Conservation (phyloP, 2,329 filamentous ascomycete species). For the Elsinoe fawcettii region DNA sequence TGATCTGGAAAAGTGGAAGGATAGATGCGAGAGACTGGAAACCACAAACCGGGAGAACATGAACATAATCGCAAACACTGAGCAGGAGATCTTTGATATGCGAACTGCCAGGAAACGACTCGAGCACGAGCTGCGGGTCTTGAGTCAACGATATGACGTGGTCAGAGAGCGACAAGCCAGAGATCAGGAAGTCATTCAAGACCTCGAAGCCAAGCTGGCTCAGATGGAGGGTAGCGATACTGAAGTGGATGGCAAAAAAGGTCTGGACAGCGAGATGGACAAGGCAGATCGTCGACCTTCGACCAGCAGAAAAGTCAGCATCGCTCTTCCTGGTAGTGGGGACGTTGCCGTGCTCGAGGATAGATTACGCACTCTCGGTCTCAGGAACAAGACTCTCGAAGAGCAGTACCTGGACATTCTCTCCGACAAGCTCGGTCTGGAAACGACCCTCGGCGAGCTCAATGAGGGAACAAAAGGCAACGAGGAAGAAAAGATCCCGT, state of each 20-base stretch:
- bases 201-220: slow-evolving; percentile 39
- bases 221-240: slow-evolving; percentile 32
- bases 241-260: slow-evolving; percentile 21
- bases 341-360: slow-evolving; percentile 10
- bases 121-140: slow-evolving; percentile 41
- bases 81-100: slow-evolving; percentile 45
- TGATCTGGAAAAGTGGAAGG: slow-evolving; percentile 39
- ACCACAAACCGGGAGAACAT: slow-evolving; percentile 46
- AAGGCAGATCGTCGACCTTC: slow-evolving; percentile 24
- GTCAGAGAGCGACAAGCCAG: slow-evolving; percentile 40
- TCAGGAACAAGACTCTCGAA: slow-evolving; percentile 22
- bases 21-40: slow-evolving; percentile 37
- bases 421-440: slow-evolving; percentile 28
- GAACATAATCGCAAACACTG: slow-evolving; percentile 42
- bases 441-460: slow-evolving; percentile 31
- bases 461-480: slow-evolving; percentile 30
- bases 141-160: slow-evolving; percentile 41
- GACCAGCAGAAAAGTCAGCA: slow-evolving; percentile 19
- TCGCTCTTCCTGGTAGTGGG: neutral
- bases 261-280: slow-evolving; percentile 35
- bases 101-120: slow-evolving; percentile 41
- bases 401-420: slow-evolving; percentile 35
- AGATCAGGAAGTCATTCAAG: slow-evolving; percentile 41
- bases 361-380: neutral
- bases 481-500: slow-evolving; percentile 19